Percentiles rank a stretch among this genome's conserved stretches.
These are phyloP conservation scores for Psophocarpus tetragonolobus DNA, from an alignment of 306 rosid species.

Conservation along the genomic window DNA sequence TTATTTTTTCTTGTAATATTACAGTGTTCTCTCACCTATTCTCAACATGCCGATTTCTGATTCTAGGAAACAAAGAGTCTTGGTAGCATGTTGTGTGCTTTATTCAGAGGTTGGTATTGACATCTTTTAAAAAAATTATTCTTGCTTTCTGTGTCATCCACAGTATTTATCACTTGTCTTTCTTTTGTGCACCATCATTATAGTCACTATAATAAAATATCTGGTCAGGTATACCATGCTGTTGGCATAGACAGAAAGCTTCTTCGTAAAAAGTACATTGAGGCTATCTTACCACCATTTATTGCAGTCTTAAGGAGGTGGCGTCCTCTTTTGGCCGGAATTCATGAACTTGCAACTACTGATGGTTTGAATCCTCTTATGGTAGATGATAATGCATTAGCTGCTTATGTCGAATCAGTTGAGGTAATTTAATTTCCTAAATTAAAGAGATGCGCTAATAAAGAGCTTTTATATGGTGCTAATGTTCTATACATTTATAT, in stretches of 20 bases:
- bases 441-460: neutral
- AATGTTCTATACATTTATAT: neutral
- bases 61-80: constrained; percentile 93
- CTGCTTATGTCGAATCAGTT: constrained; percentile 73
- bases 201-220: constrained; percentile 35
- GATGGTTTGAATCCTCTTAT: constrained; percentile 86
- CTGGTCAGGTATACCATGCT: constrained; percentile 84
- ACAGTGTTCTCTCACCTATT: constrained; percentile 96
- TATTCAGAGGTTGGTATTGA: constrained; percentile 85
- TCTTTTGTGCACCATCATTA: constrained; percentile 17
- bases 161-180: constrained; percentile 4
- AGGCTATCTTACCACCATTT: constrained; percentile 87
- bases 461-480: constrained; percentile 13
- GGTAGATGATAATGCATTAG: constrained; percentile 70
- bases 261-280: constrained; percentile 84
- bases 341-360: constrained; percentile 91
- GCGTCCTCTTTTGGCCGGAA: constrained; percentile 93
- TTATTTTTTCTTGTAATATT: constrained; percentile 34
- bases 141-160: neutral
- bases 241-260: constrained; percentile 74
- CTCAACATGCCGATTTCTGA: constrained; percentile 95
- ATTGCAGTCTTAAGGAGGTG: constrained; percentile 95
- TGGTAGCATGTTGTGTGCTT: constrained; percentile 90
- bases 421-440: constrained; percentile 57
- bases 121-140: neutral